Evolutionary conservation across 2,329 filamentous ascomycete species (phyloP).

Genomic region (Hypoxylon sp.): DNA sequence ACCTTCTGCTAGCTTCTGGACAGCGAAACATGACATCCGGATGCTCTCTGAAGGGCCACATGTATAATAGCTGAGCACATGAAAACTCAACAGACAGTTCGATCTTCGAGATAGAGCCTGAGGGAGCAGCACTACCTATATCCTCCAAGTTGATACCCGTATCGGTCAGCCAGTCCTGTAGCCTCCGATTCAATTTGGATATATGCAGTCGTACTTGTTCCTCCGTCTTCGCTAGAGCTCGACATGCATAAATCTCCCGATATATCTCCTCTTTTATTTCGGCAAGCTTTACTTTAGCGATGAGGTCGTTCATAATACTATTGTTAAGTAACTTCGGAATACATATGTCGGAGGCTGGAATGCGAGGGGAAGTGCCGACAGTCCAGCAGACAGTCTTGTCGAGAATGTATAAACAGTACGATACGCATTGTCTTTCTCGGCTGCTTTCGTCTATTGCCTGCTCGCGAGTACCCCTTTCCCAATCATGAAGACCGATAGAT

Average conservation of each 20-base stretch:
- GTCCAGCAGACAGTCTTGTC: conserved; percentile 30
- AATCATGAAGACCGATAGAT: conserved; percentile 32
- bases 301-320: neutral
- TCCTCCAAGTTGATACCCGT: conserved; percentile 12
- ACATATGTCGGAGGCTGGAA: conserved; percentile 16
- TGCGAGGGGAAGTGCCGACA: conserved; percentile 13
- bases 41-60: conserved; percentile 30
- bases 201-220: conserved; percentile 16
- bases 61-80: conserved; percentile 23
- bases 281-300: conserved; percentile 25
- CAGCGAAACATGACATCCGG: conserved; percentile 6
- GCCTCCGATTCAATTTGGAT: conserved; percentile 10
- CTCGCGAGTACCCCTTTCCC: conserved; percentile 12
- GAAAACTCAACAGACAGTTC: conserved; percentile 21
- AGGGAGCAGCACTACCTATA: neutral
- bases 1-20: conserved; percentile 19
- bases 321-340: conserved; percentile 1
- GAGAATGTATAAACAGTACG: conserved; percentile 34
- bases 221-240: conserved; percentile 25
- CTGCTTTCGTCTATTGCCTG: neutral
- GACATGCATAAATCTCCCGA: conserved; percentile 25
- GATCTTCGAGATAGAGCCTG: conserved; percentile 3
- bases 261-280: conserved; percentile 31
- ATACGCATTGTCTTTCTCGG: conserved; percentile 26
- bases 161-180: conserved; percentile 17